Evolutionary conservation across 345 rosid genomes (phyloP), one percentile per base, ranked within the genome.

Genomic region (Lepidium didymum): DNA sequence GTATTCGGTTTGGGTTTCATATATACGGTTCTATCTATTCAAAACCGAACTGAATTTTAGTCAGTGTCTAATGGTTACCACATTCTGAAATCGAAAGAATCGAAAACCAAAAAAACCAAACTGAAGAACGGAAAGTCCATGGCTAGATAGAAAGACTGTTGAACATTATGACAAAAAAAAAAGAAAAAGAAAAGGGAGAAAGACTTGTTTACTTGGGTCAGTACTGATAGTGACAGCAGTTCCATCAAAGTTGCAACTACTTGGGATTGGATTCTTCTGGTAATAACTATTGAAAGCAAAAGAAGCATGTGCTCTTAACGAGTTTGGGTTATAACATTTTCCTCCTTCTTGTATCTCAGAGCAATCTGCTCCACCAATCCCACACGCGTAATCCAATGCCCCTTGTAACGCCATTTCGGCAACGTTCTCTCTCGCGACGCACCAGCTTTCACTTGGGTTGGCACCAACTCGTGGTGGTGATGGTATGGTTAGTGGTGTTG

Each of bases 371-470:
- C 88, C 86, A 1, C 94, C 95, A 3, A 78, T 69, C 10, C 99
- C 97, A 13, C 99, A 94, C 3, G 99, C 99, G 12, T 87, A 91
- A 80, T 94, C 99, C 78, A 94, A 63, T 6, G 87, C 97, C 16
- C 81, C 87, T 73, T 91, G 99, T 60, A 94, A 72, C 34, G 85
- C 82, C 1, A 71, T 73, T 23, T 79, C 69, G 1, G 95, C 80
- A 6, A 82, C 88, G 59, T 87, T 80, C 60, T 75, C 88, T 80
- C 83, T 86, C 3, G 97, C 96, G 0, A 91, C 81, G 54, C 97
- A 94, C 99, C 99, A 94, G 67, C 79, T 75, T 37, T 42, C 36
- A 11, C 65, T 67, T 0, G 65, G 62, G 25, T 56, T 9, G 60
- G 66, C 14, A 14, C 23, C 40, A 46, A n/a, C 33, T 10, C 10